A percentile compares a stretch with the other conserved stretches of the same genome.
Conservation (phyloP, 345 rosid genomes). For the Pseudoturritis turrita region DNA sequence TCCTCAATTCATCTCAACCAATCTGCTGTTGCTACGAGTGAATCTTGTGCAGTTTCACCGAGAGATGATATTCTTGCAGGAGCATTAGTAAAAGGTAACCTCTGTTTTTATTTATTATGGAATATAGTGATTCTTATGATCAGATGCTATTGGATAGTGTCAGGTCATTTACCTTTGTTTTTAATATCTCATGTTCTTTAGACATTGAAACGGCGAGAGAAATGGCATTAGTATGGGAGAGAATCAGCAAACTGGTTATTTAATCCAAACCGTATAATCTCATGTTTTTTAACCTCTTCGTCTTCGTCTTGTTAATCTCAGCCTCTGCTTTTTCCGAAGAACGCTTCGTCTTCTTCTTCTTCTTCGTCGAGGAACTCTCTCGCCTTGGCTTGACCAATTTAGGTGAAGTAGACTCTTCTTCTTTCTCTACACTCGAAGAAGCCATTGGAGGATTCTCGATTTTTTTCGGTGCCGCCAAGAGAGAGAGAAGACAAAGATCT, state of each 20-base stretch:
- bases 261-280: no score
- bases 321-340: no score
- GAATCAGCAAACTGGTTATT: neutral
- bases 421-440: no score
- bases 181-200: constrained; percentile 16
- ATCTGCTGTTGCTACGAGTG: constrained; percentile 22
- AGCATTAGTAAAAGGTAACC: constrained; percentile 16
- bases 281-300: no score
- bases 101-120: neutral
- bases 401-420: no score
- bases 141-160: neutral
- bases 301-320: no score
- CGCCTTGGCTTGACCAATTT: no score
- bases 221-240: constrained; percentile 5
- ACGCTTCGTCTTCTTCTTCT: no score
- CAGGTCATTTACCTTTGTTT: constrained; percentile 11
- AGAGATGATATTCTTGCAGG: constrained; percentile 27
- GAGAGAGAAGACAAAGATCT: no score
- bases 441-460: no score
- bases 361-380: no score
- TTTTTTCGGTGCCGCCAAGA: no score
- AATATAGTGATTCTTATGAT: neutral
- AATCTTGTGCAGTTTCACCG: constrained; percentile 19
- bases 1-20: constrained; percentile 14
- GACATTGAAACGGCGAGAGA: constrained; percentile 11